phyloP scores from a whole-genome alignment of 768 basidiomycete species.

The Russula earlei region DNA sequence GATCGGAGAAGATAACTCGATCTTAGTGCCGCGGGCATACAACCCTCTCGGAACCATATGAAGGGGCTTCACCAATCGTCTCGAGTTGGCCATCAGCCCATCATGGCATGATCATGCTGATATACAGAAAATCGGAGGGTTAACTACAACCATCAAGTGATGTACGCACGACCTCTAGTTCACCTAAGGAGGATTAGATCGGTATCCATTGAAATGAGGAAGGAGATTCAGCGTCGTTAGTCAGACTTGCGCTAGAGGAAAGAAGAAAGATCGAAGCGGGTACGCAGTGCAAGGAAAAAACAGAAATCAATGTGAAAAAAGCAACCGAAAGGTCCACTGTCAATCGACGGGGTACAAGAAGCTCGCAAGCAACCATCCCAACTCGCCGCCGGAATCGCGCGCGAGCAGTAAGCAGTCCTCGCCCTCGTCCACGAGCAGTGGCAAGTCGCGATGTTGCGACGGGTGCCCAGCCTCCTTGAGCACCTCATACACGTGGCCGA shows the following conservation, averaged over 20 bases:
- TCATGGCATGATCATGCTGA: not conserved
- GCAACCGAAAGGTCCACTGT: not conserved
- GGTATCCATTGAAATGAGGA: not conserved
- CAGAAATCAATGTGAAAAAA: not conserved
- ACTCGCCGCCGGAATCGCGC: conserved; percentile 41
- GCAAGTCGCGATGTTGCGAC: conserved; percentile 59
- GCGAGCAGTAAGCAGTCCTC: conserved; percentile 72
- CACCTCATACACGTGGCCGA: conserved; percentile 56
- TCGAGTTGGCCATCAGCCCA: not conserved
- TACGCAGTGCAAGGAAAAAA: not conserved
- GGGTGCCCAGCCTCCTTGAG: conserved; percentile 75
- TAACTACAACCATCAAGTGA: not conserved
- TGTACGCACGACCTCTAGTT: not conserved
- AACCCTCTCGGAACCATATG: too few relatives aligned
- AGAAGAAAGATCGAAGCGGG: not conserved
- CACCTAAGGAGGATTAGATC: not conserved
- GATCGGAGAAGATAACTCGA: too few relatives aligned
- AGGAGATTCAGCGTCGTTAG: not conserved
- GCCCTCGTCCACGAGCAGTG: conserved; percentile 68
- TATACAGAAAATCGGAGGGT: not conserved
- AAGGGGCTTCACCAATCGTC: too few relatives aligned
- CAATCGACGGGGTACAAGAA: conserved; percentile 57
- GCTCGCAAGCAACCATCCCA: conserved; percentile 79
- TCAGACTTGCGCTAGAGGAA: not conserved
- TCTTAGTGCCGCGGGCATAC: too few relatives aligned